phyloP scores from a whole-genome alignment of 306 rosid genomes.

The Fragaria iinumae region DNA sequence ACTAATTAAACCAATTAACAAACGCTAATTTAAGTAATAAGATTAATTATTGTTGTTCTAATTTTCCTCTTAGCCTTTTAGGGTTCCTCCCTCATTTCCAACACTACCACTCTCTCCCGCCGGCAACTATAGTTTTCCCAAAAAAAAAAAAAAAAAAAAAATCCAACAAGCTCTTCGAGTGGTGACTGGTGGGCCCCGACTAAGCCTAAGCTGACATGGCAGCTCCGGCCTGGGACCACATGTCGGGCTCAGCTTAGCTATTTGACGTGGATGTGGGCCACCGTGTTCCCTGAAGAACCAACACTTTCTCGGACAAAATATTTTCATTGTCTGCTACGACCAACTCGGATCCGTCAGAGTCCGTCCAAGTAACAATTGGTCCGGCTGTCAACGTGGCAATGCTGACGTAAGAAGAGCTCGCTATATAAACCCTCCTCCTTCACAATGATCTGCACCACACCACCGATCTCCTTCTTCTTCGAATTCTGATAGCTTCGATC shows the following conservation, averaged over 20 bases:
- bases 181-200: slow-evolving; percentile 35
- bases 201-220: slow-evolving; percentile 41
- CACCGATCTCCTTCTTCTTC: neutral
- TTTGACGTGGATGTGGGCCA: slow-evolving; percentile 52
- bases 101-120: slow-evolving; percentile 33
- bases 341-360: slow-evolving; percentile 22
- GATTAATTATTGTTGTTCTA: neutral
- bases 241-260: slow-evolving; percentile 32
- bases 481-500: neutral
- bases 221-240: slow-evolving; percentile 27
- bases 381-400: slow-evolving; percentile 2
- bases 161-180: slow-evolving; percentile 39
- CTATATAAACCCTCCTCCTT: slow-evolving; percentile 37
- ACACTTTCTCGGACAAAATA: slow-evolving; percentile 15
- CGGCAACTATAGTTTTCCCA: slow-evolving; percentile 51
- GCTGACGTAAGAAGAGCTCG: neutral
- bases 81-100: neutral
- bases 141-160: neutral
- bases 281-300: slow-evolving; percentile 31
- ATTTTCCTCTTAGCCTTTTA: neutral
- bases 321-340: slow-evolving; percentile 24
- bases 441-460: neutral
- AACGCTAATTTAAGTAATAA: neutral
- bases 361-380: slow-evolving; percentile 32
- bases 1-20: neutral